Evolutionary conservation across 163 green algal genomes (phyloP).

Genomic region (Volvox carteri): DNA sequence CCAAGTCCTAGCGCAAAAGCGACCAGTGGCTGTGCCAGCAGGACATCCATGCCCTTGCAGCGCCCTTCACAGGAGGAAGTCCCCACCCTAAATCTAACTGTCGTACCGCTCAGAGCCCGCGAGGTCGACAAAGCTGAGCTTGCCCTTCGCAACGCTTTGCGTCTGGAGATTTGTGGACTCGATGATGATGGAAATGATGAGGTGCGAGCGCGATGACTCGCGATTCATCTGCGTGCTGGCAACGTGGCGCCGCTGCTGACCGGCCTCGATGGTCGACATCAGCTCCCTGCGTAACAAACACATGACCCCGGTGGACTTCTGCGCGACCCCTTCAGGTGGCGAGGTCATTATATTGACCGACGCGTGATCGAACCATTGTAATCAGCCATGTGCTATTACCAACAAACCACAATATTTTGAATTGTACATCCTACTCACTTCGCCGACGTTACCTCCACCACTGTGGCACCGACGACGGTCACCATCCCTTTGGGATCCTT

Average conservation of each 20-base stretch:
- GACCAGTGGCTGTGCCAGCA: too few relatives aligned
- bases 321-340: too few relatives aligned
- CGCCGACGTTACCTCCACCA: slow-evolving; percentile 74
- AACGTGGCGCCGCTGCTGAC: slow-evolving; percentile 70
- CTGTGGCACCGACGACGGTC: slow-evolving; percentile 86
- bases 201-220: slow-evolving; percentile 94
- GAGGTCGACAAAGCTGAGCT: slow-evolving; percentile 97
- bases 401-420: background rate
- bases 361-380: too few relatives aligned
- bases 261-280: slow-evolving; percentile 60
- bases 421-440: slow-evolving; percentile 33
- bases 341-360: too few relatives aligned
- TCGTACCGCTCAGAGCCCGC: slow-evolving; percentile 93
- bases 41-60: too few relatives aligned
- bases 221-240: slow-evolving; percentile 95
- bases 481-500: slow-evolving; percentile 97
- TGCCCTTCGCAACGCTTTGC: slow-evolving; percentile 87
- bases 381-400: too few relatives aligned
- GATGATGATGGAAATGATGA: slow-evolving; percentile 96
- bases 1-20: too few relatives aligned
- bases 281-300: slow-evolving; percentile 52
- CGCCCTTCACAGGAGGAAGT: too few relatives aligned
- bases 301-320: too few relatives aligned
- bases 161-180: slow-evolving; percentile 97
- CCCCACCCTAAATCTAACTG: too few relatives aligned